Evolutionary conservation across 495 filamentous ascomycete species (phyloP), one percentile per base, ranked within the genome.

Genomic region (Pyrenopolyporus hunteri): DNA sequence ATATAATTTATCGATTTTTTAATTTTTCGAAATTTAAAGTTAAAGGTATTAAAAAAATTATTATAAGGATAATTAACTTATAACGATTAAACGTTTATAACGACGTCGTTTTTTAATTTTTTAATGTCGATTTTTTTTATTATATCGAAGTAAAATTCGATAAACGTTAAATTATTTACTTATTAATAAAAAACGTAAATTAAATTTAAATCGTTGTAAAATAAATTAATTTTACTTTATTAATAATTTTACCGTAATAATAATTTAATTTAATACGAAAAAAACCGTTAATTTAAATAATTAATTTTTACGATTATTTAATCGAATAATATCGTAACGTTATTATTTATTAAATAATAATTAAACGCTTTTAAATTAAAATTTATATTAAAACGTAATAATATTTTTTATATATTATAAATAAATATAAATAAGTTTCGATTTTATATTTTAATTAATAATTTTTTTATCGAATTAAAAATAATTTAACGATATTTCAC

Each of bases 41-140:
- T n/a, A n/a, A n/a, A n/a, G 84, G 84, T 84, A 81, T 84, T 74
- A 83, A 78, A 87, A 87, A 87, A 85, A 83, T 87, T 86, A 87
- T 81, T 78, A 87, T 77, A 86, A 80, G 78, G 80, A 86, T 33
- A 33, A 33, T 33, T 33, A 10, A 10, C 13, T 33, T 33, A 33
- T 33, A 10, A 33, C 8, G 8, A 10, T 33, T 33, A 33, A 33
- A 33, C 8, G 31, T 33, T 33, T 33, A 33, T 33, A 33, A 33
- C 8, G 13, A 33, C 8, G 8, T 33, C 13, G 8, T 33, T 33
- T 33, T 33, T 33, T 33, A 33, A 33, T 33, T 10, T 33, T 33
- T 33, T 33, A 33, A 33, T 33, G 8, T 33, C 13, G 13, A 33
- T 10, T 33, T 10, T 33, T 33, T 10, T 33, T 33, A 33, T 33